These are phyloP conservation scores for Tetracladium setigerum DNA, from an alignment of 495 filamentous ascomycete genomes.

Conservation along the genomic window DNA sequence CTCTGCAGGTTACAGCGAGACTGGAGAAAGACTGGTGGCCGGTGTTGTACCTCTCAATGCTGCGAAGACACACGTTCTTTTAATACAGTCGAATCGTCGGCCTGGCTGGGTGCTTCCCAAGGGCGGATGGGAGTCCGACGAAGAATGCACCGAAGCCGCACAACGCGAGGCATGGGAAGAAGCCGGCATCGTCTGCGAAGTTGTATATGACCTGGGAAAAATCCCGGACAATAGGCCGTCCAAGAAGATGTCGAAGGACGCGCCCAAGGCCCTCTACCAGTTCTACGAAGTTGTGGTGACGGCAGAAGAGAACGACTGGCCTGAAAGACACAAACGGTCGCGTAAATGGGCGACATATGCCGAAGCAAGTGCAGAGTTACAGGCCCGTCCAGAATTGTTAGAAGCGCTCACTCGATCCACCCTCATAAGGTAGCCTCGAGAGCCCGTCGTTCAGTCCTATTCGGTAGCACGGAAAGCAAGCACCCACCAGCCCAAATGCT, in stretches of 20 bases:
- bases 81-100: conserved; percentile 87
- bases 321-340: conserved; percentile 85
- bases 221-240: conserved; percentile 59
- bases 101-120: conserved; percentile 93
- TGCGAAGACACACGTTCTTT: conserved; percentile 71
- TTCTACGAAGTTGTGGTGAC: conserved; percentile 85
- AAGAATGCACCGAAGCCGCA: conserved; percentile 52
- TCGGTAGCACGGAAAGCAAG: not conserved
- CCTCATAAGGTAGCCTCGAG: conserved; percentile 21
- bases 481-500: not conserved
- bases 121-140: conserved; percentile 95
- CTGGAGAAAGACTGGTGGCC: conserved; percentile 91
- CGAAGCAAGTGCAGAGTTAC: conserved; percentile 70
- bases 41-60: conserved; percentile 74
- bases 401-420: conserved; percentile 47
- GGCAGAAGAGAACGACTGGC: conserved; percentile 79
- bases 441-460: conserved; percentile 16
- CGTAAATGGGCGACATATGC: conserved; percentile 82
- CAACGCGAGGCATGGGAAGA: conserved; percentile 95
- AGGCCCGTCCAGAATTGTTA: conserved; percentile 75
- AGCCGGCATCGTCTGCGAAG: conserved; percentile 77
- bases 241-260: conserved; percentile 44
- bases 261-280: conserved; percentile 71
- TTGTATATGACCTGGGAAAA: conserved; percentile 75
- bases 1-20: conserved; percentile 72